A percentile compares a stretch with the other conserved stretches of the same genome.
These are phyloP conservation scores for Colletotrichum magnum DNA, from an alignment of 2,329 filamentous ascomycete species.

Conservation along the genomic window DNA sequence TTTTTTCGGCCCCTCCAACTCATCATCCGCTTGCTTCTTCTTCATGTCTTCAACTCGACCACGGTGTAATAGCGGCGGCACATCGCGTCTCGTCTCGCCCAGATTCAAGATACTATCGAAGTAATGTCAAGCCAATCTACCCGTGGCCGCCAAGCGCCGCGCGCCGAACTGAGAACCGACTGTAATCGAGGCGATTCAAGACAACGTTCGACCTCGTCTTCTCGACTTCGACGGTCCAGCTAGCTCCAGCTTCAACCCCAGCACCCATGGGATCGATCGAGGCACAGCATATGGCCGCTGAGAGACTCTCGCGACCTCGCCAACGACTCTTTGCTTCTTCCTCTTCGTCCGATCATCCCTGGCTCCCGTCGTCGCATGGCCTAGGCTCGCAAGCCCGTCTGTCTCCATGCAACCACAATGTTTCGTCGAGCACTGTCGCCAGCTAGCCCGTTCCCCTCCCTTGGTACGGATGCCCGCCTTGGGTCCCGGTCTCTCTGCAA, in stretches of 20 bases:
- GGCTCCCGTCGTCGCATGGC: constrained; percentile 14
- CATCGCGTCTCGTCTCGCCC: constrained; percentile 16
- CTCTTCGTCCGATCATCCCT: constrained; percentile 24
- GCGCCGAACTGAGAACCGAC: background rate
- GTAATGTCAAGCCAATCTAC: constrained; percentile 25
- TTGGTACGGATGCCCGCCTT: constrained; percentile 30
- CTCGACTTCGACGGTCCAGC: background rate
- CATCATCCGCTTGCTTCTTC: constrained; percentile 27
- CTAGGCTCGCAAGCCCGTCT: background rate
- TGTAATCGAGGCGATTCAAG: background rate
- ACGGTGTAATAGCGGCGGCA: background rate
- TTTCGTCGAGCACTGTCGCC: constrained; percentile 20
- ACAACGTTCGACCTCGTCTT: constrained; percentile 14
- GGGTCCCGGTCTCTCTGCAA: constrained; percentile 12
- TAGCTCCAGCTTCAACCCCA: background rate
- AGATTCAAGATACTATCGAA: constrained; percentile 24
- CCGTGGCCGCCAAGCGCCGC: constrained; percentile 14
- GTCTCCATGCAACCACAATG: constrained; percentile 8
- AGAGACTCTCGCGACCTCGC: background rate
- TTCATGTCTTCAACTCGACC: constrained; percentile 24
- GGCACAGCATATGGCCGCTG: background rate
- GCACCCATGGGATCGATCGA: background rate
- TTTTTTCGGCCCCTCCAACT: constrained; percentile 26
- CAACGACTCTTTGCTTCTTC: constrained; percentile 8
- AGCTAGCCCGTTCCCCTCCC: constrained; percentile 30